Percentiles rank a stretch among this genome's conserved stretches.
Conservation (phyloP, 805 yeast species). For the Jamesozyma spencerorum region DNA sequence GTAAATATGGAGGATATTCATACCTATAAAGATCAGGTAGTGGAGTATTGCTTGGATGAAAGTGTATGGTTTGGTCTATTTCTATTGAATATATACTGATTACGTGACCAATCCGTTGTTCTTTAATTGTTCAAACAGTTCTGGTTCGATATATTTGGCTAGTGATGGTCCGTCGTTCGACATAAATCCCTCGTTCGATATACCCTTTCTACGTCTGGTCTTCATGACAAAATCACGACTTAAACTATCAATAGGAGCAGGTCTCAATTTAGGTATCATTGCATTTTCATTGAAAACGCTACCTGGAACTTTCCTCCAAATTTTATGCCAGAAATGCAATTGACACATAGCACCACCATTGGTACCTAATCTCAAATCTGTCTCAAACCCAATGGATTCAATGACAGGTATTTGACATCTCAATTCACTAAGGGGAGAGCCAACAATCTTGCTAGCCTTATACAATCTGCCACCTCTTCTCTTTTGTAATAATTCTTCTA, state of each 20-base stretch:
- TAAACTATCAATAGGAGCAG: conserved; percentile 59
- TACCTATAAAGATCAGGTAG: no score
- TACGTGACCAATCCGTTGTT: conserved; percentile 36
- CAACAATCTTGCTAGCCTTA: conserved; percentile 49
- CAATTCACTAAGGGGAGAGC: conserved; percentile 57
- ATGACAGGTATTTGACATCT: conserved; percentile 73
- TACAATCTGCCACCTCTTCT: conserved; percentile 61
- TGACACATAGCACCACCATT: conserved; percentile 71
- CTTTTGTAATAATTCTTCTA: conserved; percentile 42
- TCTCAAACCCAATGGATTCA: conserved; percentile 82
- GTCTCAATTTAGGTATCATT: conserved; percentile 57
- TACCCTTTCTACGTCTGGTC: conserved; percentile 81
- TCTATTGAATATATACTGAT: no score
- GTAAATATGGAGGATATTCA: no score
- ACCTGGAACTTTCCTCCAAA: conserved; percentile 80
- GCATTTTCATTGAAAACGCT: conserved; percentile 72
- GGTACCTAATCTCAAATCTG: conserved; percentile 70
- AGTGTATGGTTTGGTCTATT: no score
- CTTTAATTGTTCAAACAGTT: conserved; percentile 43
- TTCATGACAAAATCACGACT: conserved; percentile 87
- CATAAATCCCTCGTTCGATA: conserved; percentile 47
- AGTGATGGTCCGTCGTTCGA: conserved; percentile 33
- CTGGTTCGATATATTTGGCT: conserved; percentile 56
- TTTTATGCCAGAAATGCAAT: conserved; percentile 44
- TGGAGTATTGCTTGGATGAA: no score